Evolutionary conservation across 2,329 filamentous ascomycete species (phyloP), one percentile per base, ranked within the genome.

Genomic region (Diatrype stigma): DNA sequence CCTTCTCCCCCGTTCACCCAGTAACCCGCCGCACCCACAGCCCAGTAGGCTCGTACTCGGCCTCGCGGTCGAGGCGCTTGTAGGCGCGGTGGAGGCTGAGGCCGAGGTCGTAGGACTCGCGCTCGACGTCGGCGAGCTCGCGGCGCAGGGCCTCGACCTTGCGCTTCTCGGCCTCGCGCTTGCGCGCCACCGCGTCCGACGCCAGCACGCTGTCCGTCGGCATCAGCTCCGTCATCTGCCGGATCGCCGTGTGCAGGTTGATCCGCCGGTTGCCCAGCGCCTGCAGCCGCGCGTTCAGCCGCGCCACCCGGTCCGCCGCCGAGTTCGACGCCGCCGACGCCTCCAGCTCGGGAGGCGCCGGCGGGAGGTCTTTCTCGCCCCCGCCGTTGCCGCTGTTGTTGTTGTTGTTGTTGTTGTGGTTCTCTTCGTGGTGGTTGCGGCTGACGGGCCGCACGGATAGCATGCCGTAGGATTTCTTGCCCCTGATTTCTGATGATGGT

Each of bases 21-120:
- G 88, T 91, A 54, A 91, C 85, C 56, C 90, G 78, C 62, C 86
- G 80, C 46, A 95, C 87, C 90, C 90, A 95, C 10, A 95, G 70
- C 28, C 81, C 81, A 0, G 84, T 86, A 11, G 81, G 82, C 61
- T 89, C 84, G 60, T 77, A 86, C 32, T 77, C 75, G 2, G 77
- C 78, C 48, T 86, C 79, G 56, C 85, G 80, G 60, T 92, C 87
- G 59, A 84, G 77, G 45, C 89, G 80, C 73, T 90, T 92, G 70
- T 88, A 86, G 10, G 87, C 85, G 21, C 87, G 75, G 65, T 89
- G 82, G 49, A 94, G 73, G 67, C 85, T 86, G 61, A 94, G 71
- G 1, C 89, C 89, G 40, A 92, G 71, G 50, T 94, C 88, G 63
- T 93, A 87, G 68, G 91, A 86, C 67, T 93, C 85, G 56, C 84